Evolutionary conservation across 768 basidiomycete species (phyloP).

Genomic region (Tephrocybe sp.): DNA sequence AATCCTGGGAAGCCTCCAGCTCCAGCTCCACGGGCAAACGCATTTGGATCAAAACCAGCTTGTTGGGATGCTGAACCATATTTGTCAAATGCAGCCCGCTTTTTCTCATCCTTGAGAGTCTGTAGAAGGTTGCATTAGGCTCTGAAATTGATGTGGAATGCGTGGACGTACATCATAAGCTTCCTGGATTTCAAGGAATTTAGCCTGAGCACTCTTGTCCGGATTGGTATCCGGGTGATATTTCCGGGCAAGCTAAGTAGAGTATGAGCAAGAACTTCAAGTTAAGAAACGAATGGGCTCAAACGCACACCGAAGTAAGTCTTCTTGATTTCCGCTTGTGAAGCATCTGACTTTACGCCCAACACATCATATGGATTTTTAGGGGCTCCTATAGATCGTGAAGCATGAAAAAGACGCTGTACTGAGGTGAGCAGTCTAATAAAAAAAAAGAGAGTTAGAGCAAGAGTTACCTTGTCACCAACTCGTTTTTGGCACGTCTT

Average conservation of each 20-base stretch:
- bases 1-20: constrained; percentile 41
- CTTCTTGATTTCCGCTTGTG: constrained; percentile 92
- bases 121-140: constrained; percentile 29
- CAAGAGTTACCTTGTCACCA: constrained; percentile 37
- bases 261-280: constrained; percentile 12
- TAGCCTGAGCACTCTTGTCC: constrained; percentile 84
- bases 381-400: constrained; percentile 46
- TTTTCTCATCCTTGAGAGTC: constrained; percentile 94
- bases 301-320: constrained; percentile 85
- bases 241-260: constrained; percentile 86
- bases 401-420: constrained; percentile 77
- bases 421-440: constrained; percentile 16
- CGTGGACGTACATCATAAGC: constrained; percentile 81
- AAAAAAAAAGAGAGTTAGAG: constrained; percentile 3
- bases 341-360: constrained; percentile 82
- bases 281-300: constrained; percentile 4
- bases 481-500: constrained; percentile 21
- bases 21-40: constrained; percentile 50
- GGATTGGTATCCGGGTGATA: constrained; percentile 98
- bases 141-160: constrained; percentile 3
- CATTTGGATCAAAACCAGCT: constrained; percentile 90
- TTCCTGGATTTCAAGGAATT: constrained; percentile 94
- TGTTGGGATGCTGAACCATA: constrained; percentile 93
- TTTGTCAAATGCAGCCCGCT: constrained; percentile 85
- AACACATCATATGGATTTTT: constrained; percentile 93